Base-by-base conservation (phyloP, 495 filamentous ascomycete genomes). In the Penicillium canescens region DNA sequence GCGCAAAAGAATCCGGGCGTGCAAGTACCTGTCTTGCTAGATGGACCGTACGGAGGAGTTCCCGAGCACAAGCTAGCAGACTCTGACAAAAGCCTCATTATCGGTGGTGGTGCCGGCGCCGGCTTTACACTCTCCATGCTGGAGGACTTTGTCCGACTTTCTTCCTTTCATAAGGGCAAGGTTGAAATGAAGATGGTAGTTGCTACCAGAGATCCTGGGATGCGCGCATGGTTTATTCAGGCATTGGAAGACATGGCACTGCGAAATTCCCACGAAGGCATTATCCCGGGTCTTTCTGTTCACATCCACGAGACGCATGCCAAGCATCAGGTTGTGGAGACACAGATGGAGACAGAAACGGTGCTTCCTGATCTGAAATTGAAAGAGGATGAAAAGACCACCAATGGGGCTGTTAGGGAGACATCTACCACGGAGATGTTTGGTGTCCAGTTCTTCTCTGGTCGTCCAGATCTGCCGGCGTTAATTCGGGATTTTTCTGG, bases 81-180 rank as follows among this genome's bases (percentile, higher is more conserved):
- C 23, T 69, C 59, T 26, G 67, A 75, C 36, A 70, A 60, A 20
- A 52, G 52, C 6, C 60, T 82, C 7, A 53, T 78, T 21, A 61
- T 82, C 18, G 75, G 76, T 0, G 78, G 78, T 14, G 78, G 78
- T 6, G 73, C 76, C 6, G 78, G 78, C 6, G 71, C 76, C 3
- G 75, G 77, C 12, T 71, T 70, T 21, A 69, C 63, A 1, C 48
- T 82, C 0, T 70, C 77, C 0, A 61, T 81, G 35, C 60, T 81
- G 26, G 65, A 72, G 34, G 54, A 71, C 16, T 65, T 71, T 36
- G 34, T 65, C 7, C 53, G 55, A 3, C 39, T 41, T 11, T 34
- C 44, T 8, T 6, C 28, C 0, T 11, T 20, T 1, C 46, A 42
- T 23, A 9, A 46, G 1, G 28, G 38, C 13, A 53, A 55, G 6